Evolutionary conservation across 1,284 basidiomycete genomes (phyloP), one percentile per base, ranked within the genome.

Genomic region (Pseudozyma pruni): DNA sequence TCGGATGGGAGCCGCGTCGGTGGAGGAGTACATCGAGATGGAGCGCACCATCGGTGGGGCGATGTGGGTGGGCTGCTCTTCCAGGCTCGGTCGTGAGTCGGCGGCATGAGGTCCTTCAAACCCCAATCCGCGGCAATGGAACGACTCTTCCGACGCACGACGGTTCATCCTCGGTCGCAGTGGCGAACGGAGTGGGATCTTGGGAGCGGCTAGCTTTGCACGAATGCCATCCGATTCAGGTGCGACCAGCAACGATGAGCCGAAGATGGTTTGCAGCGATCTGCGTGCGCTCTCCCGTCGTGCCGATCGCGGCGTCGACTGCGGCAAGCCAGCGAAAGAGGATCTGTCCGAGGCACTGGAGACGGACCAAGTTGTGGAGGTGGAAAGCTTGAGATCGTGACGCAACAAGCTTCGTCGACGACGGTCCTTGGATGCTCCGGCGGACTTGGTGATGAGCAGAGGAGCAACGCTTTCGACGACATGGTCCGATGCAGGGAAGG

Each of bases 91-190:
- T 3, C 37, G 17, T 11, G 37, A 22, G 19, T 39, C 37, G 2
- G 37, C 37, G 17, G 37, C 37, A 11, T n/a, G 37, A 11, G 37
- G 37, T 11, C 37, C 37, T n/a, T 39, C 37, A 22, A 39, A 39
- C 4, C 9, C 37, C 8, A 8, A 2, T 5, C 37, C 37, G 3
- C 37, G 17, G 37, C 37, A 39, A 19, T 19, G 19, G 37, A 39
- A 39, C 8, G 37, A 39, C 37, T 39, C 37, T 39, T 39, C 37
- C 17, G 17, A 20, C 5, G 37, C 37, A 4, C 37, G 17, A 22
- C 37, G 37, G 17, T 9, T 13, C 19, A 39, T 11, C 3, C 37
- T 29, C 27, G 27, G 19, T 6, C 37, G 17, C 17, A 20, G 17
- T 3, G 37, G 22, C 8, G 37, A 39, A 19, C 19, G 19, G 17